Evolutionary conservation across 2,329 filamentous ascomycete species (phyloP), one percentile per base, ranked within the genome.

Genomic region (Aureobasidium vineae): DNA sequence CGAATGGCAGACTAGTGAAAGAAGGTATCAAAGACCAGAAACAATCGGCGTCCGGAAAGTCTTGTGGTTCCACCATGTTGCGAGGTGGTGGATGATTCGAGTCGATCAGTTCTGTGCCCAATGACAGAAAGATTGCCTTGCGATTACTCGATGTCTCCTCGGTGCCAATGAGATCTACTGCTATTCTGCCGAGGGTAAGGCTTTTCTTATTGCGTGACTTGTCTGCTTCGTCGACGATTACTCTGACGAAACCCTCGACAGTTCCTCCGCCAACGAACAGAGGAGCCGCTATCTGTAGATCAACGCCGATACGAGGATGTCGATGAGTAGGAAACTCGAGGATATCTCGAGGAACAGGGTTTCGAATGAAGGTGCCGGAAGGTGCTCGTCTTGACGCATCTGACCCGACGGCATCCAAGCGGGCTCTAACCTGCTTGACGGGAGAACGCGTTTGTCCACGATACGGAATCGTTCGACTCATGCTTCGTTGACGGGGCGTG

Each of bases 261-360:
- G 79, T 83, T 10, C 83, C 81, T 33, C 83, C 83, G 21, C 83
- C 83, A n/a, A 85, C 81, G 67, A 83, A 85, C 10, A 85, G 72
- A 5, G 82, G 78, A 21, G 82, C 81, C 36, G 79, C 79, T 28
- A 83, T 74, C 59, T 81, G 80, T n/a, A 84, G 70, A 19, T 81
- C 81, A 8, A 83, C 74, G 43, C 79, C 76, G 2, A 85, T 74
- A 45, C 82, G 77, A 38, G 81, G 79, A 74, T 85, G 82, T 53
- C 78, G 78, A 70, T 80, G 77, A 15, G 75, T 78, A 21, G 82
- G 81, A 68, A 78, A 80, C 31, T 84, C 81, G 21, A 85, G 70
- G 31, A 85, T 76, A 56, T 84, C 82, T 43, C 77, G 76, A 2
- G 81, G 81, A 41, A 77, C 72, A 41, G 78, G 76, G 21, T 77